Percentiles rank a stretch among this genome's conserved stretches.
Evolutionary conservation across 2,329 filamentous ascomycete species (phyloP).

Genomic region (Sporothrix pallida): DNA sequence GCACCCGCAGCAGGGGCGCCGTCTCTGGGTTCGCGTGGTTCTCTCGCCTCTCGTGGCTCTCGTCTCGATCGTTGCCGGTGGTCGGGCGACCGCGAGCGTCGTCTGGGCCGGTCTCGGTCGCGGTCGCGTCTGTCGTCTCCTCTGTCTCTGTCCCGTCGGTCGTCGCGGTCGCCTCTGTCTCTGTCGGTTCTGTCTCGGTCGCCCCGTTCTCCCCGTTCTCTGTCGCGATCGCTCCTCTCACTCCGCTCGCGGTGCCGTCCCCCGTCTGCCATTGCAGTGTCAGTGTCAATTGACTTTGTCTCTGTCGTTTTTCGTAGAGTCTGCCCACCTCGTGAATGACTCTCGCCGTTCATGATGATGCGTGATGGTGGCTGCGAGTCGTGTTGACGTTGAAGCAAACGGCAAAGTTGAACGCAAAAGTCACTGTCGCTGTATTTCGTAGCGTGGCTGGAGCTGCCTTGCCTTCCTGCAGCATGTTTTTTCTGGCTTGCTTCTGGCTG

Average conservation of each 20-base stretch:
- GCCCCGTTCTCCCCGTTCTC: constrained; percentile 60
- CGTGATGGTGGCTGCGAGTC: constrained; percentile 15
- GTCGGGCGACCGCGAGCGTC: constrained; percentile 83
- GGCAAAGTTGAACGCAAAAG: not conserved
- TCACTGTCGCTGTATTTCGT: not conserved
- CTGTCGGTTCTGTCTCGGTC: constrained; percentile 49
- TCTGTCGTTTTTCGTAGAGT: constrained; percentile 32
- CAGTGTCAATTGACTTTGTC: not conserved
- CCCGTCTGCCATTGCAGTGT: too few relatives aligned
- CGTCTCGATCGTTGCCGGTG: constrained; percentile 71
- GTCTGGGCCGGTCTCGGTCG: constrained; percentile 53
- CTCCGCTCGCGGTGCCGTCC: not conserved
- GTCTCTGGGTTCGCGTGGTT: constrained; percentile 40
- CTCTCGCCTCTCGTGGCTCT: constrained; percentile 38
- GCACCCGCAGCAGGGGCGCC: not conserved
- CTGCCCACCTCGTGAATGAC: constrained; percentile 34
- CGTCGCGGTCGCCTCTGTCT: constrained; percentile 58
- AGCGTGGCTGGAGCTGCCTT: constrained; percentile 31
- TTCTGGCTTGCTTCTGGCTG: constrained; percentile 8
- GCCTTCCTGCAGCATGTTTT: constrained; percentile 14
- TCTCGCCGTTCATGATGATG: constrained; percentile 39
- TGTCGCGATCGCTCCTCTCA: constrained; percentile 37
- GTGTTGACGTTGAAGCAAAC: not conserved
- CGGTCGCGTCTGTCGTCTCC: constrained; percentile 54
- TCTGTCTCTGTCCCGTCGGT: constrained; percentile 53